phyloP scores from a whole-genome alignment of 768 basidiomycete genomes.

The Gloeophyllum trabeum region DNA sequence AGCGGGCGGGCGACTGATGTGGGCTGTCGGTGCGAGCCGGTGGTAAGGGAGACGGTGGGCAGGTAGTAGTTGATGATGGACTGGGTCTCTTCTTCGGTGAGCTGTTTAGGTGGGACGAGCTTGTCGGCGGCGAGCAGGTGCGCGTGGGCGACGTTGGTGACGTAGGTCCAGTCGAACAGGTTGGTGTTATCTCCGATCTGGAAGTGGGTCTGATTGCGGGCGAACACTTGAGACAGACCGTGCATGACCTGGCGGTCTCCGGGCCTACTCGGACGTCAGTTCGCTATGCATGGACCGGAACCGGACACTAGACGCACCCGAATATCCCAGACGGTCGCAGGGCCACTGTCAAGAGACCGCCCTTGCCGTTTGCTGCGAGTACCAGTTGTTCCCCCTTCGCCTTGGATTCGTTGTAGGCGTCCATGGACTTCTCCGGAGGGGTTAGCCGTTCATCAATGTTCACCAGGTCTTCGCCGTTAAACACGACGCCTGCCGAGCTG shows the following conservation, averaged over 20 bases:
- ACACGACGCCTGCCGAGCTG: constrained; percentile 84
- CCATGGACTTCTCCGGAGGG: constrained; percentile 62
- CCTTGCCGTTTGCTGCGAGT: constrained; percentile 76
- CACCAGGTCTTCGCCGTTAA: constrained; percentile 70
- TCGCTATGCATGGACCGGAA: not conserved
- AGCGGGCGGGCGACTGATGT: constrained; percentile 74
- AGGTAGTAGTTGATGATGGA: constrained; percentile 39
- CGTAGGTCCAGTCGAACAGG: constrained; percentile 93
- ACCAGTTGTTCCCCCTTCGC: constrained; percentile 79
- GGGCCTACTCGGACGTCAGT: no score
- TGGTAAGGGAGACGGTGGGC: constrained; percentile 51
- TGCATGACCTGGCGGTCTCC: constrained; percentile 83
- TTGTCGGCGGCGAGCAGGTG: constrained; percentile 92
- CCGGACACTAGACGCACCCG: constrained; percentile 70
- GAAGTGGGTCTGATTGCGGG: constrained; percentile 77
- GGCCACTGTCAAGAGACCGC: constrained; percentile 79
- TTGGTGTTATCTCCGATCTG: constrained; percentile 93
- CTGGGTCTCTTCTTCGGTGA: no score
- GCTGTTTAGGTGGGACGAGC: constrained; percentile 32
- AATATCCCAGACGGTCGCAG: constrained; percentile 92
- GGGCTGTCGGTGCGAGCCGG: constrained; percentile 54
- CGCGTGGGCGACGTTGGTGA: constrained; percentile 89
- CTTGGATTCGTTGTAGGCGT: constrained; percentile 93
- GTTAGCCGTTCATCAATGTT: constrained; percentile 84
- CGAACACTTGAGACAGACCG: constrained; percentile 71